Evolutionary conservation across 176 grass and related monocot species (phyloP), one percentile per base, ranked within the genome.

Genomic region (Oryza rufipogon): DNA sequence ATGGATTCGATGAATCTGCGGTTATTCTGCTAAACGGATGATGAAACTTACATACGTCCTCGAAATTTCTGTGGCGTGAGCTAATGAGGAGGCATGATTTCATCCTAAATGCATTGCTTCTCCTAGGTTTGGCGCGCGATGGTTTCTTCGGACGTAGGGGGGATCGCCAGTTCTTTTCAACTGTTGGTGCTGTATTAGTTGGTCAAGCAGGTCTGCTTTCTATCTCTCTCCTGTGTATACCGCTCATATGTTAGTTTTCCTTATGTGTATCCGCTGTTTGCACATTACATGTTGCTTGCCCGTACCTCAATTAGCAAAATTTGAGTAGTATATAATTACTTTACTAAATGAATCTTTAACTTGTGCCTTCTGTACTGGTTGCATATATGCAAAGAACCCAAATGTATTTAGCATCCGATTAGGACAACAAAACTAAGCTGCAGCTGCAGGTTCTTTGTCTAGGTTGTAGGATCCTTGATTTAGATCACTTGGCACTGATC

Each of bases 201-300:
- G 92, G 87, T 75, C 84, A 85, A 49, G 83, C 89, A 84, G 92
- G 89, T 94, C 23, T 32, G 16, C 16, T 71, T 56, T 49, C 70
- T 66, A 4, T 12, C 44, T 25, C 60, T 16, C 16, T 74, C 64
- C 81, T 86, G 39, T 36, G 30, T 71, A 63, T 2, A 64, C 8
- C 61, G 28, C 26, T 60, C 16, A 69, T 41, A 39, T 67, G 41
- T 78, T 66, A 17, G 3, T 36, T 73, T 19, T 66, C 32, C 17
- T 33, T 61, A 25, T 81, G 33, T 46, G 0, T 15, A 33, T 64
- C 67, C 11, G 15, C 19, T 4, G 3, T 71, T 61, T 8, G 10
- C 82, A 13, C 75, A 67, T 19, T 33, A 16, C 12, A 73, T 65
- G 39, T 11, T 66, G 7, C 7, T 17, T 47, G 12, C 0, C 19